phyloP scores from a whole-genome alignment of 352 stramenopile species.

The Phytophthora nicotianae region DNA sequence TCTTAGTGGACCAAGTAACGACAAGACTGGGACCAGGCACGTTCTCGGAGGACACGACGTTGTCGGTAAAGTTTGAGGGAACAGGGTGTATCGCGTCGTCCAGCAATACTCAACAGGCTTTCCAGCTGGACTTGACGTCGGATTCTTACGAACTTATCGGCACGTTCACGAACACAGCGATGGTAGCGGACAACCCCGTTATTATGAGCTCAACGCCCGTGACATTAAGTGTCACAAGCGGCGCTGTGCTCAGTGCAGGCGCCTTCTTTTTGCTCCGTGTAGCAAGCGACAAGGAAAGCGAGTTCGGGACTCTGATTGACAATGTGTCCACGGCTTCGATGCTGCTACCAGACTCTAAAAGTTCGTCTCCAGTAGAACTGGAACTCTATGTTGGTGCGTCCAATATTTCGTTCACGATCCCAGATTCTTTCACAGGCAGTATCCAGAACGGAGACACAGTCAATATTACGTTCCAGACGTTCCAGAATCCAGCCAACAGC shows the following conservation, averaged over 20 bases:
- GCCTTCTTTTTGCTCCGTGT: constrained; percentile 77
- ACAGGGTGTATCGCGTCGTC: constrained; percentile 49
- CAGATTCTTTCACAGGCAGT: constrained; percentile 49
- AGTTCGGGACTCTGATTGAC: constrained; percentile 64
- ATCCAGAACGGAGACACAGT: constrained; percentile 82
- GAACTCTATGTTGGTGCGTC: constrained; percentile 52
- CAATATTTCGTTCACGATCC: constrained; percentile 83
- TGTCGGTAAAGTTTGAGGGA: constrained; percentile 65
- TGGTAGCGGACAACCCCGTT: constrained; percentile 49
- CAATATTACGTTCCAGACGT: constrained; percentile 66
- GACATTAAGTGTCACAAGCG: constrained; percentile 63
- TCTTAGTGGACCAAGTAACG: constrained; percentile 63
- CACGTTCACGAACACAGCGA: constrained; percentile 52
- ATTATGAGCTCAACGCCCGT: constrained; percentile 63
- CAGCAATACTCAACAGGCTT: constrained; percentile 47
- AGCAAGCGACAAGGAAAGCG: constrained; percentile 51
- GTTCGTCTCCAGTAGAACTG: constrained; percentile 37
- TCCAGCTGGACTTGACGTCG: constrained; percentile 62
- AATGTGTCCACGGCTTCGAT: constrained; percentile 55
- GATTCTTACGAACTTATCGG: constrained; percentile 62
- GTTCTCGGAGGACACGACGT: constrained; percentile 54
- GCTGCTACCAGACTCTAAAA: constrained; percentile 35
- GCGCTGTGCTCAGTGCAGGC: constrained; percentile 58
- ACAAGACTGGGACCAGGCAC: constrained; percentile 63
- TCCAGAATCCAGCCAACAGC: constrained; percentile 67